phyloP scores from a whole-genome alignment of 2,329 filamentous ascomycete genomes.

The Penicillium sp. region DNA sequence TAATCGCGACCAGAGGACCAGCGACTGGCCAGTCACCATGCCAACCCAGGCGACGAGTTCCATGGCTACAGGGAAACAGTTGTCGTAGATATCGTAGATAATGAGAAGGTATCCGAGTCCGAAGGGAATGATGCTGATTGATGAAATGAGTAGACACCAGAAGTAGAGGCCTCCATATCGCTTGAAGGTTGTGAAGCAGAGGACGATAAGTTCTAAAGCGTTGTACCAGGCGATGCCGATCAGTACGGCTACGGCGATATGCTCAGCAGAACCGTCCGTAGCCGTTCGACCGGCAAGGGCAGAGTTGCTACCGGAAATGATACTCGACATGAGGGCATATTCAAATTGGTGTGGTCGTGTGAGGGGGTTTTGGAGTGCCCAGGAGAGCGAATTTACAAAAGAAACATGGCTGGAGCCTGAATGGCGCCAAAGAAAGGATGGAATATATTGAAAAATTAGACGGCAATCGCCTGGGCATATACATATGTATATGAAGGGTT shows the following conservation, averaged over 20 bases:
- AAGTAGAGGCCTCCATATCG: slow-evolving; percentile 50
- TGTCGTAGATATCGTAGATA: slow-evolving; percentile 38
- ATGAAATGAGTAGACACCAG: slow-evolving; percentile 47
- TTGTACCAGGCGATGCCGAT: slow-evolving; percentile 51
- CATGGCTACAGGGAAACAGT: slow-evolving; percentile 40
- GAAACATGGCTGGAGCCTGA: neutral
- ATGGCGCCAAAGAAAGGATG: neutral
- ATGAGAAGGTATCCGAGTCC: slow-evolving; percentile 48
- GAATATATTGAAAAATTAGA: neutral
- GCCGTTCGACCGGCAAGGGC: slow-evolving; percentile 12
- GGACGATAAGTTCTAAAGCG: slow-evolving; percentile 47
- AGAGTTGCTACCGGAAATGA: slow-evolving; percentile 12
- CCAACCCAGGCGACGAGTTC: slow-evolving; percentile 46
- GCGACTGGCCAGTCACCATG: slow-evolving; percentile 50
- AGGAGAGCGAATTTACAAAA: neutral
- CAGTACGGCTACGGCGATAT: slow-evolving; percentile 26
- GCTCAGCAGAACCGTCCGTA: slow-evolving; percentile 8
- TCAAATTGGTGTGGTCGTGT: neutral
- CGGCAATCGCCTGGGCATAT: neutral
- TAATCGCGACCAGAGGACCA: slow-evolving; percentile 51
- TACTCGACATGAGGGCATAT: slow-evolving; percentile 24
- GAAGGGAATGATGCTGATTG: slow-evolving; percentile 45
- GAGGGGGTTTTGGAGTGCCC: neutral
- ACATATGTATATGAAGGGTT: slow-evolving; percentile 5
- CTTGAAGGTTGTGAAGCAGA: slow-evolving; percentile 50